These are phyloP conservation scores for Vitis hybrid DNA, from an alignment of 177 flowering plant species.

Conservation along the genomic window DNA sequence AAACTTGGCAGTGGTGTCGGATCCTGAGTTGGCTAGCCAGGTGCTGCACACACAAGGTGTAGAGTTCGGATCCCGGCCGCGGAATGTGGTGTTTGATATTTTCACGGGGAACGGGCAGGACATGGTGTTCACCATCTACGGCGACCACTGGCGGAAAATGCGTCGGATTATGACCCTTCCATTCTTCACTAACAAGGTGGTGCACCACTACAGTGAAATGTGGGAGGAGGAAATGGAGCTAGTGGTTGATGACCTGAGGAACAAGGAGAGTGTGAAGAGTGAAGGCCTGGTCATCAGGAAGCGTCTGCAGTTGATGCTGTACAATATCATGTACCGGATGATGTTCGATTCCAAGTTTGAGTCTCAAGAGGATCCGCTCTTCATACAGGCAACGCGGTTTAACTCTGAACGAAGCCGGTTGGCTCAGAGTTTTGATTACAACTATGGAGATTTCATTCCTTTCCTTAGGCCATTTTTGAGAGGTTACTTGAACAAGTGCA, in stretches of 20 bases:
- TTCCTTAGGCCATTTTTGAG: slow-evolving; percentile 60
- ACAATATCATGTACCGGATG: slow-evolving; percentile 67
- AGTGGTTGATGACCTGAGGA: slow-evolving; percentile 42
- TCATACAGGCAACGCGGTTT: slow-evolving; percentile 41
- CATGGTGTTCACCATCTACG: slow-evolving; percentile 66
- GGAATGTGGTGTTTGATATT: slow-evolving; percentile 63
- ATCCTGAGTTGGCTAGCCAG: slow-evolving; percentile 42
- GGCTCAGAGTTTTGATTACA: slow-evolving; percentile 75
- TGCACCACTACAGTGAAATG: slow-evolving; percentile 37
- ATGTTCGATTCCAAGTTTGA: slow-evolving; percentile 63
- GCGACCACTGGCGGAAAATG: slow-evolving; percentile 71
- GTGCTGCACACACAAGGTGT: slow-evolving; percentile 65
- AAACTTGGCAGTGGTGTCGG: slow-evolving; percentile 49
- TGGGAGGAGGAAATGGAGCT: slow-evolving; percentile 61
- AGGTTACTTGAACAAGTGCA: slow-evolving; percentile 59
- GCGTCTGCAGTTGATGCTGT: slow-evolving; percentile 64
- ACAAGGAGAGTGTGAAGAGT: slow-evolving; percentile 11
- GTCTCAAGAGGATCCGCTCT: slow-evolving; percentile 53
- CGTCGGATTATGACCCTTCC: slow-evolving; percentile 64
- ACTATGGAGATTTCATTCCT: slow-evolving; percentile 68
- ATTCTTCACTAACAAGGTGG: slow-evolving; percentile 68
- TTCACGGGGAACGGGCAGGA: slow-evolving; percentile 68
- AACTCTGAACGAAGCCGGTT: slow-evolving; percentile 61
- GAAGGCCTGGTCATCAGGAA: slow-evolving; percentile 49
- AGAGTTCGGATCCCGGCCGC: slow-evolving; percentile 62